Base-by-base conservation (phyloP, 2,329 filamentous ascomycete species). In the Cladosporium colombiae region DNA sequence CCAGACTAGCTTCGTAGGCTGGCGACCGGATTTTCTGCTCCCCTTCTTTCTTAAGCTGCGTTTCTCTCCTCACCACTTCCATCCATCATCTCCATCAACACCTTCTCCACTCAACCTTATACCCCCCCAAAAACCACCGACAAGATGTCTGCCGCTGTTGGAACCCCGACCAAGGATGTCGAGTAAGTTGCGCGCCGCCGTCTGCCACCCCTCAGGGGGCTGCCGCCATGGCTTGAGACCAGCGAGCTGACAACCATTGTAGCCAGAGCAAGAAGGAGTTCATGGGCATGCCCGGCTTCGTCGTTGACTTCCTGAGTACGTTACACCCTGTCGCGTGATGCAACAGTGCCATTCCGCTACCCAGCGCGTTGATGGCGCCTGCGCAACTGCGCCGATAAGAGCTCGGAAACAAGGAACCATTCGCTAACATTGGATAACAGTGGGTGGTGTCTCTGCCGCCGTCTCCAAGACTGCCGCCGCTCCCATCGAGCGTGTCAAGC, bases 401-500 rank as follows among this genome's bases (percentile, higher is more conserved):
- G 73, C 70, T 67, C 67, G 69, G 70, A 68, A 65, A 56, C 23
- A 18, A 50, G 63, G 44, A 66, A 64, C 57, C 59, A 69, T 58
- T 55, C 29, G 78, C 83, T 85, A 78, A 85, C 79, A 64, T 64
- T 67, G 73, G 75, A 74, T 73, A 76, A 79, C 77, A 96, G 93
- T 99, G 95, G 95, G 95, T 91, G 95, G 95, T 97, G 91, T 99
- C 77, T 97, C 95, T 81, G 95, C 95, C 84, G 95, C 95, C 84
- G 93, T 99, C 90, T 99, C 95, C 82, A 99, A 99, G 93, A 99
- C 95, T 76, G 95, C 95, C 80, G 95, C 95, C 81, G 95, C 95
- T 85, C 95, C 95, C 85, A 99, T 99, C 78, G 95, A 99, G 93
- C 95, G 95, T 93, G 91, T 99, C 86, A 99, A 99, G 93, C 95